Evolutionary conservation across 495 filamentous ascomycete genomes (phyloP).

Genomic region (Cryomyces minteri): DNA sequence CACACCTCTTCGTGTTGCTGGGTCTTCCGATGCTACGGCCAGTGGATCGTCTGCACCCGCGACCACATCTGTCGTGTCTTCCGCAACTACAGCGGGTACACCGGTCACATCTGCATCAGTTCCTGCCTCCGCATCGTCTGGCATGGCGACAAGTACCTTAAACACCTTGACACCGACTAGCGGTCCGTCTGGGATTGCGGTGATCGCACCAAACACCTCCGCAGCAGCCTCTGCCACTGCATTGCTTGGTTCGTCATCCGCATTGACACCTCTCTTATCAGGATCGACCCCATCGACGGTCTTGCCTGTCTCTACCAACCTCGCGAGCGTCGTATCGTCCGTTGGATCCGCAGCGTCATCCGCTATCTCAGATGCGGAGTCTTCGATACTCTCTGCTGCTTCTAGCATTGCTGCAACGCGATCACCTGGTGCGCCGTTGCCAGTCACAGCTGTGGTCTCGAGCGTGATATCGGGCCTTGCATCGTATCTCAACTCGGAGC

Average conservation of each 20-base stretch:
- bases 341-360: not conserved
- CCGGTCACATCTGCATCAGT: not conserved
- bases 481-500: slow-evolving; percentile 5
- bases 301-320: not conserved
- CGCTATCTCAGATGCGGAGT: not conserved
- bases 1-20: not conserved
- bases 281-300: not conserved
- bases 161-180: not conserved
- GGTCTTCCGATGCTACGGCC: not conserved
- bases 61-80: not conserved
- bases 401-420: not conserved
- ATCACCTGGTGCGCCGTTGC: not conserved
- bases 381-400: not conserved
- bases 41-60: not conserved
- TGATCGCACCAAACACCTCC: not conserved
- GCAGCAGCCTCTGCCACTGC: not conserved
- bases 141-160: not conserved
- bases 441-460: slow-evolving; percentile 1
- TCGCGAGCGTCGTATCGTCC: not conserved
- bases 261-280: not conserved
- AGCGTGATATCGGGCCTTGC: slow-evolving; percentile 5
- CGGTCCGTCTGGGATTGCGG: not conserved
- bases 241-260: not conserved
- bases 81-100: not conserved
- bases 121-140: not conserved